Evolutionary conservation across 345 rosid species (phyloP).

Genomic region (Ceriops decandra): DNA sequence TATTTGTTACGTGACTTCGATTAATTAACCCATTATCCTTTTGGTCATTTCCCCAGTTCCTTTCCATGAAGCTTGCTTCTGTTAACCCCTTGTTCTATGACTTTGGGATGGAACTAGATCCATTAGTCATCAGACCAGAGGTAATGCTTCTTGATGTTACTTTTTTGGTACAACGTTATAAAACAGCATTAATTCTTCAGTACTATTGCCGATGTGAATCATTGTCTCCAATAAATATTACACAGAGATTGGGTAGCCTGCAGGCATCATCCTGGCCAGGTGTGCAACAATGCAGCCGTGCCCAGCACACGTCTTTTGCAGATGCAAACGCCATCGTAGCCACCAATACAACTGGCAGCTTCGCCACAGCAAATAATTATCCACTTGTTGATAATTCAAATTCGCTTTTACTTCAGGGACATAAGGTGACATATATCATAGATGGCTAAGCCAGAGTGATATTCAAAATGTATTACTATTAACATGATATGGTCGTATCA

Average conservation of each 20-base stretch:
- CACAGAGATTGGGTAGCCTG: constrained; percentile 33
- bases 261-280: constrained; percentile 23
- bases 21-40: background rate
- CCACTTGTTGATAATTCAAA: constrained; percentile 29
- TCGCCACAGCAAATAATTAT: constrained; percentile 25
- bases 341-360: constrained; percentile 11
- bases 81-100: constrained; percentile 59
- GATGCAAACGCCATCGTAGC: constrained; percentile 32
- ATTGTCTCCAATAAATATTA: constrained; percentile 32
- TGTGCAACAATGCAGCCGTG: constrained; percentile 37
- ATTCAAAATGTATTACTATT: too few species aligned
- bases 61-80: constrained; percentile 72
- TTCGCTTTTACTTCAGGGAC: constrained; percentile 32
- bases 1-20: background rate
- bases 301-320: constrained; percentile 33
- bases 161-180: background rate
- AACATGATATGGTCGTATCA: too few species aligned
- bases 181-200: background rate
- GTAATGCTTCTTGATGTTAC: constrained; percentile 21
- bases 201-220: constrained; percentile 28
- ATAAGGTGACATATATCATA: background rate
- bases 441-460: too few species aligned
- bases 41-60: constrained; percentile 38
- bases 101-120: constrained; percentile 49
- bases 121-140: constrained; percentile 49